Evolutionary conservation across 345 rosid genomes (phyloP).

Genomic region (Salix exigua): DNA sequence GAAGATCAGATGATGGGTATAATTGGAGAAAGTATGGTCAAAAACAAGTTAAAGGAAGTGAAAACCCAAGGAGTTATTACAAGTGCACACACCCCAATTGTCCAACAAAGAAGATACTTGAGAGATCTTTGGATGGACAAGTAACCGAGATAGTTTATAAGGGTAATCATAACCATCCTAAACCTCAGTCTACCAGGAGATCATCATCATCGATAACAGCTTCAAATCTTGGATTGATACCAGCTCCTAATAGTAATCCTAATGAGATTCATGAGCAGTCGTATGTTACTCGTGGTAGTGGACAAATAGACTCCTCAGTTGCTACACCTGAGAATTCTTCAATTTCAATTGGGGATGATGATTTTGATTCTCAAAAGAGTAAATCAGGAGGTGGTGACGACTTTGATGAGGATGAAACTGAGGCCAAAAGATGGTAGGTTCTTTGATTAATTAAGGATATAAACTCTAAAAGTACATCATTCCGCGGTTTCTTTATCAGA

Average conservation of each 20-base stretch:
- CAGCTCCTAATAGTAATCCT: constrained; percentile 21
- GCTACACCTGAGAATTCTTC: constrained; percentile 64
- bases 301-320: constrained; percentile 44
- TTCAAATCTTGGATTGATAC: constrained; percentile 35
- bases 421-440: constrained; percentile 75
- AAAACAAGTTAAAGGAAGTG: constrained; percentile 91
- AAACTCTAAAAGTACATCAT: background rate
- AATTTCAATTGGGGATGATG: constrained; percentile 62
- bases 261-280: constrained; percentile 54
- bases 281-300: constrained; percentile 30
- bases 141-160: constrained; percentile 85
- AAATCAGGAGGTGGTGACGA: constrained; percentile 59
- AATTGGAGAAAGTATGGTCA: constrained; percentile 98
- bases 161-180: constrained; percentile 87
- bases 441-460: background rate
- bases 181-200: constrained; percentile 66
- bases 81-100: constrained; percentile 82
- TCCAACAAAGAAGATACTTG: constrained; percentile 86
- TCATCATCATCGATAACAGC: constrained; percentile 43
- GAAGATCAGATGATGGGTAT: constrained; percentile 78
- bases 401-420: constrained; percentile 72
- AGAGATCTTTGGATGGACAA: constrained; percentile 76
- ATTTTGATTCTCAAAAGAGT: constrained; percentile 63
- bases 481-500: background rate
- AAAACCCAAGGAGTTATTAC: constrained; percentile 90